Evolutionary conservation across 1,139 yeast species (phyloP), one percentile per base, ranked within the genome.

Genomic region (Nakaseomyces uthaithaninus): DNA sequence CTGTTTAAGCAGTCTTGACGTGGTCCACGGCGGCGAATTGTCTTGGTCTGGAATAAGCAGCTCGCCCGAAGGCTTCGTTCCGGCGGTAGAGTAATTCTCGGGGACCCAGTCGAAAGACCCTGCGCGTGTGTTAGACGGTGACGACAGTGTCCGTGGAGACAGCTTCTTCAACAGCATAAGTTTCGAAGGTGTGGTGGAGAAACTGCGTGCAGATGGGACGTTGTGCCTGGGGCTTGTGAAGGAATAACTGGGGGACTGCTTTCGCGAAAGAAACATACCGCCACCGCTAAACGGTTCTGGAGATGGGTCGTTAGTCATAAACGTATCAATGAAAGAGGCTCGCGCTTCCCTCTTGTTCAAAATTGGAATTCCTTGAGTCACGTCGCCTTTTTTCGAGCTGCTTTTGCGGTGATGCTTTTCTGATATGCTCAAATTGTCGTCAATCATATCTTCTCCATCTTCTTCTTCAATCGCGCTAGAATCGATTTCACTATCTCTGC

Each of bases 11-110:
- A 60, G 36, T 11, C 45, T 51, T 15, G 42, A 42, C 2, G 63
- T 49, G 30, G 50, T 43, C 64, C 64, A 60, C 2, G 63, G 63
- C 12, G 59, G 55, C 15, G 17, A 15, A 3, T 18, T 16, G 6
- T 36, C 30, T 7, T 17, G 22, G 11, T 8, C 8, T 8, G n/a
- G n/a, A n/a, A n/a, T n/a, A n/a, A n/a, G n/a, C n/a, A n/a, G n/a
- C n/a, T n/a, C n/a, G 12, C n/a, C 9, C 33, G 7, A 17, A 7
- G 7, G 7, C 12, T 14, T 11, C n/a, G 20, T 16, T 11, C 33
- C 22, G 3, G 18, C 15, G 4, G 18, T 7, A n/a, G 35, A 20
- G 4, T 4, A 9, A 11, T 31, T 31, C 24, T 22, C 40, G 37
- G 10, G 44, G 22, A 27, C 10, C 33, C n/a, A 17, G 14, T 22